Evolutionary conservation across 345 rosid species (phyloP), one percentile per base, ranked within the genome.

Genomic region (Combretum micranthum): DNA sequence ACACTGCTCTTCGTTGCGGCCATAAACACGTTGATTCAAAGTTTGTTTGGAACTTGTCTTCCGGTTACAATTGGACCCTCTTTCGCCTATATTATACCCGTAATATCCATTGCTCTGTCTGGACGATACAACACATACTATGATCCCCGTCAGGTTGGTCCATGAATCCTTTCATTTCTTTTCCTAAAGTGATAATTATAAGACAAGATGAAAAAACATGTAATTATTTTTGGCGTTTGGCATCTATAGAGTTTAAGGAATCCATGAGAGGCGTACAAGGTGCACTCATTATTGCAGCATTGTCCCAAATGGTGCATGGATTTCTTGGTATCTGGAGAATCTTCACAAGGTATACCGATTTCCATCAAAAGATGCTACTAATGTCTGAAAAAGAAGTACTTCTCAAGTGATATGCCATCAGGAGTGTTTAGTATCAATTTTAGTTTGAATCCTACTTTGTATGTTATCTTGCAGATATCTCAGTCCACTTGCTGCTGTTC

Each of bases 21-120:
- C 42, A 75, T 88, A 37, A 84, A 80, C 80, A 92, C 98, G 0
- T 77, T 92, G 20, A 39, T 62, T 9, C 97, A 92, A 54, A 80
- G 81, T 61, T 75, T 55, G 71, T 86, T 92, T 39, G 97, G 98
- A 43, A 68, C 80, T 58, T 64, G 96, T 59, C 84, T 92, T 62
- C 93, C 98, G 1, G 95, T 92, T 21, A 90, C 86, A 51, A 83
- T 92, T 37, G 93, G 98, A 42, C 80, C 69, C 63, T 88, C 98
- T 42, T 80, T 77, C 48, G 77, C 96, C 37, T 92, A 70, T 71
- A 58, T 84, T 59, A 83, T 92, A 63, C 96, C 95, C 14, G 67
- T 77, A 16, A 70, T 80, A 26, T 77, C 95, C 71, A 78, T 86
- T 60, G 82, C 85, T 62, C 61, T 80, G 57, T 83, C 93, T 18